Percentiles rank a stretch among this genome's conserved stretches.
Conservation (phyloP, 164 flowering plant genomes). For the Sextonia rubra region DNA sequence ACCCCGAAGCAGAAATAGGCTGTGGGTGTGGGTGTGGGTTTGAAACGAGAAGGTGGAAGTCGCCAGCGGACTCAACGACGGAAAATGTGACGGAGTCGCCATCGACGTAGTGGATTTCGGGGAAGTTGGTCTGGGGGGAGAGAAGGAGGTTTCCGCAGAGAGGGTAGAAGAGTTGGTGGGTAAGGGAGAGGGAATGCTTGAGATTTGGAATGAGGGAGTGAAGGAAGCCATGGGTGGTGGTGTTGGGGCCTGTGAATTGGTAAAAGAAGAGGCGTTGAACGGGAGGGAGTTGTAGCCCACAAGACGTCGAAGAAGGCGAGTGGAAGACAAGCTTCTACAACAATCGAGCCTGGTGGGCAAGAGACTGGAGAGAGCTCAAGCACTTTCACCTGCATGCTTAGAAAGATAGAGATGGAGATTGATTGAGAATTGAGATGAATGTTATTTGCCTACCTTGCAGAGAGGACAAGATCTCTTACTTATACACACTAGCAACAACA, state of each 20-base stretch:
- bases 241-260: neutral
- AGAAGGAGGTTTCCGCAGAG: slow-evolving; percentile 26
- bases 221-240: neutral
- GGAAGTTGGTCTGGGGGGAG: slow-evolving; percentile 18
- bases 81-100: slow-evolving; percentile 28
- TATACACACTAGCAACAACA: no score
- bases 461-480: no score
- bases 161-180: slow-evolving; percentile 37
- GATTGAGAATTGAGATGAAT: no score
- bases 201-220: slow-evolving; percentile 19
- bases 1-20: neutral
- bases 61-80: slow-evolving; percentile 1
- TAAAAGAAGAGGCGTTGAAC: slow-evolving; percentile 9
- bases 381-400: neutral
- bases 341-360: slow-evolving; percentile 17
- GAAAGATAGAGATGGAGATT: no score
- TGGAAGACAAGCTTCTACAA: slow-evolving; percentile 1
- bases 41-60: slow-evolving; percentile 3
- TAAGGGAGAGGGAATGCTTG: slow-evolving; percentile 32
- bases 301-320: slow-evolving; percentile 16
- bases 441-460: no score
- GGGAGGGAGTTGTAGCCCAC: neutral
- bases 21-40: slow-evolving; percentile 2
- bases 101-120: slow-evolving; percentile 18
- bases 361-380: neutral